Percentiles rank a stretch among this genome's conserved stretches.
Evolutionary conservation across 345 rosid genomes (phyloP).

Genomic region (Brassica nigra): DNA sequence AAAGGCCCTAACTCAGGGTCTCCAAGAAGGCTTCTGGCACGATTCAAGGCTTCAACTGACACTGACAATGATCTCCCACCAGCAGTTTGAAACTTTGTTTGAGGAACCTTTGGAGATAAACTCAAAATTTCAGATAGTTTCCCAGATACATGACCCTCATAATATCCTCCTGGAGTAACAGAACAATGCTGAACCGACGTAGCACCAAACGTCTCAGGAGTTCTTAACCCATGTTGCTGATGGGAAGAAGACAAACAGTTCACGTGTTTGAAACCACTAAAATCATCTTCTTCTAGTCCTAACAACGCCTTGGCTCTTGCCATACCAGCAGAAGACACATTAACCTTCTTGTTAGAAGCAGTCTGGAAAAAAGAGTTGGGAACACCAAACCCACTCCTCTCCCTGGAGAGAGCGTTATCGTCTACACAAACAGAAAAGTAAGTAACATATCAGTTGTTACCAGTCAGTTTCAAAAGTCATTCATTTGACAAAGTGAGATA

Average conservation of each 20-base stretch:
- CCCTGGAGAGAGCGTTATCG: slow-evolving; percentile 27
- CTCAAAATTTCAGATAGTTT: slow-evolving; percentile 37
- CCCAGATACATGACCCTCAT: slow-evolving; percentile 34
- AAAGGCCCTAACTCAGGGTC: slow-evolving; percentile 72
- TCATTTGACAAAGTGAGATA: slow-evolving; percentile 5
- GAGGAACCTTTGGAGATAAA: slow-evolving; percentile 52
- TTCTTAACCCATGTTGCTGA: slow-evolving; percentile 20
- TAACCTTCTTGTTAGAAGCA: slow-evolving; percentile 73
- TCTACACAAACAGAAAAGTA: slow-evolving; percentile 41
- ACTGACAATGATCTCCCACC: slow-evolving; percentile 85
- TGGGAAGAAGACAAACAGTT: slow-evolving; percentile 30
- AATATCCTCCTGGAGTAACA: slow-evolving; percentile 29
- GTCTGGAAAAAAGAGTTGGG: slow-evolving; percentile 67
- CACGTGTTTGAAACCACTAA: slow-evolving; percentile 44
- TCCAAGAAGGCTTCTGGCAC: slow-evolving; percentile 92
- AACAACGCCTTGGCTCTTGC: slow-evolving; percentile 69
- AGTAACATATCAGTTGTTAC: slow-evolving; percentile 2
- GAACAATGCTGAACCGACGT: slow-evolving; percentile 40
- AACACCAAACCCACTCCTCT: slow-evolving; percentile 29
- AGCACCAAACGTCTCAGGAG: slow-evolving; percentile 15
- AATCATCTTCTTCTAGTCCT: slow-evolving; percentile 58
- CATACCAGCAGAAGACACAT: slow-evolving; percentile 68
- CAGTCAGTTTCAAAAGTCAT: neutral
- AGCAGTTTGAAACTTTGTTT: slow-evolving; percentile 82
- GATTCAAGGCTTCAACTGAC: slow-evolving; percentile 78